Base-by-base conservation (phyloP, 306 rosid species). In the Astragalus glycyphyllos region DNA sequence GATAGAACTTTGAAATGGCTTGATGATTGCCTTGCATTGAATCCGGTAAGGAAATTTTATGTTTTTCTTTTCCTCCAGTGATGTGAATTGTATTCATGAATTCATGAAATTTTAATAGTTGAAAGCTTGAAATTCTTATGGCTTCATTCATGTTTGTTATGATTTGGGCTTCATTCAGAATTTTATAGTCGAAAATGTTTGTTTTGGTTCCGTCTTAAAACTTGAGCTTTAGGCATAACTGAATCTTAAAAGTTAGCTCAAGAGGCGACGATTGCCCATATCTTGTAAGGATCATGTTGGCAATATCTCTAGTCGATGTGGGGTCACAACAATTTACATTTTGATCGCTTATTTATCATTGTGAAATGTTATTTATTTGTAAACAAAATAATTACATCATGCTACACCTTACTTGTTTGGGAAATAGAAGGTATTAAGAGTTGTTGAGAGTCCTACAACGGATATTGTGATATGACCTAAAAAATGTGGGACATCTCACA, bases 1-100 rank as follows among this genome's bases (percentile, higher is more conserved):
- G 97, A 94, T 82, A 87, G 99, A 71, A 90, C 99, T 68, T 50
- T 94, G 64, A 86, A 71, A 68, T 94, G 99, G 99, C 91, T 94
- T 70, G 98, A 90, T 55, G 95, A 91, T 75, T 94, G 97, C 88
- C 80, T 91, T 78, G 77, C 75, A 2, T 73, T 84, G 71, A 79
- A 81, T 79, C 82, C 44, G 83, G 96, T 87, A 82, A 74, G 68
- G 71, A 61, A 51, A 38, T 13, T 57, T 51, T 8, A 16, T 74
- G 63, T 10, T 71, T 80, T 68, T 8, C 48, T 23, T 42, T 68
- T 63, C 48, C 71, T 63, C 48, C 42, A 2, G 61, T 66, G 53
- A 31, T 56, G 31, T 70, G 38, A 61, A 31, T 73, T 14, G 15
- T 11, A 5, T 68, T 63, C 16, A 58, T 47, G 50, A 73, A 23